phyloP scores from a whole-genome alignment of 495 filamentous ascomycete species.

The Daldinia vernicosa region DNA sequence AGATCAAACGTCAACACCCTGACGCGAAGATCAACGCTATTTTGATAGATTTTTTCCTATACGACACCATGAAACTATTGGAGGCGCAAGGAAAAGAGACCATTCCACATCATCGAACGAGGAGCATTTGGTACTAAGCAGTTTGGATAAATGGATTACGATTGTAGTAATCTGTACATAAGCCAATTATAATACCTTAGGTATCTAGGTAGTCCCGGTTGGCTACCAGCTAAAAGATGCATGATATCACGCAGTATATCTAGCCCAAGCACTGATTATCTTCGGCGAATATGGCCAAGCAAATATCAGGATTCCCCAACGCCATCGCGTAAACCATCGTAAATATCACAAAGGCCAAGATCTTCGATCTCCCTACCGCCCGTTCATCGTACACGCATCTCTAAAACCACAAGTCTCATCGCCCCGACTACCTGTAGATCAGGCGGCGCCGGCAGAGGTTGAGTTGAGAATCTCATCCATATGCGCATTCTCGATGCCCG shows the following conservation, averaged over 20 bases:
- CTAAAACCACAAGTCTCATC: neutral
- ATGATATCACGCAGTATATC: conserved; percentile 8
- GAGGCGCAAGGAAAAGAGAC: conserved; percentile 67
- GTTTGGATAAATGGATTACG: conserved; percentile 15
- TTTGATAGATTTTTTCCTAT: conserved; percentile 95
- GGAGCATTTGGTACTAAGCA: conserved; percentile 92
- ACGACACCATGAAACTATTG: conserved; percentile 88
- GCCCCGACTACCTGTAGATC: conserved; percentile 18
- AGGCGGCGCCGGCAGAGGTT: conserved; percentile 47
- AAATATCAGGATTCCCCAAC: conserved; percentile 36
- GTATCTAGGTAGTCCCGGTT: conserved; percentile 4
- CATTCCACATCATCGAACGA: conserved; percentile 90
- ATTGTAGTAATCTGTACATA: conserved; percentile 9
- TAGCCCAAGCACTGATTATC: neutral
- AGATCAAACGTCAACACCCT: conserved; percentile 78
- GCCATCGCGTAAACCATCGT: conserved; percentile 36
- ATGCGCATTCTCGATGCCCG: conserved; percentile 68
- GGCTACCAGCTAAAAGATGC: neutral
- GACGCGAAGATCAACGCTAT: conserved; percentile 82
- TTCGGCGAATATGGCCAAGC: conserved; percentile 16
- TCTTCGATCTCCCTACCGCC: conserved; percentile 4
- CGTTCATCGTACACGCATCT: conserved; percentile 25
- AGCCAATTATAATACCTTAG: conserved; percentile 5
- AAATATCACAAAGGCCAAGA: conserved; percentile 14
- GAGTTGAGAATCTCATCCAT: conserved; percentile 81